Evolutionary conservation across 129 eudicot species (phyloP), one percentile per base, ranked within the genome.

Genomic region (Kitagawia praeruptora): DNA sequence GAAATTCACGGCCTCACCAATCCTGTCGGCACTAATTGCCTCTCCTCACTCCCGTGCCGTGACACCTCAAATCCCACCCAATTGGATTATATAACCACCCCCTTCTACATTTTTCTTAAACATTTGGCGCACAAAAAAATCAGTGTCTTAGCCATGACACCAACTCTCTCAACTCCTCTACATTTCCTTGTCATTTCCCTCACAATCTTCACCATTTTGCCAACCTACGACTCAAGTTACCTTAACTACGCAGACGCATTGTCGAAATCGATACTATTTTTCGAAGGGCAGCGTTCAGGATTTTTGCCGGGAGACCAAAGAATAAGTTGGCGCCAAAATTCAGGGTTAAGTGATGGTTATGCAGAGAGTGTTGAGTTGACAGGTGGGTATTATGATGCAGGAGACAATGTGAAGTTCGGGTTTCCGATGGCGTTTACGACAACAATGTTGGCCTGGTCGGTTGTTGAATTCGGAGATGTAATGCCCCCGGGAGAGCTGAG

Each of bases 351-450:
- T 39, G 98, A 92, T 78, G 98, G 97, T 23, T 83, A 83, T n/a
- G 48, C 79, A 9, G 82, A 46, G 54, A 85, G 58, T 56, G 84
- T 76, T 27, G 98, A 95, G 85, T 80, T 95, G 58, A 87, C 93
- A n/a, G 98, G 98, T 13, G 98, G 98, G 7, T 95, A 95, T 53
- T 95, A 95, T 39, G 98, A 95, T 76, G 98, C 98, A 27, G 97
- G 97, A 3, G 98, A 95, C 27, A 95, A 95, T 64, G 80, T 95
- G 5, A 95, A 95, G 89, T 95, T 92, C 27, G 88, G 86, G 70
- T 95, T 95, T 15, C 97, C 98, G 38, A 92, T 95, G 98, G 97
- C 98, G 11, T 95, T 95, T 38, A 88, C 97, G 23, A 92, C 98
- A 18, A 95, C 98, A 27, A 92, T 95, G 98, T 72, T 95, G 84